Evolutionary conservation across 345 rosid species (phyloP), one percentile per base, ranked within the genome.

Genomic region (Pseudoturritis turrita): DNA sequence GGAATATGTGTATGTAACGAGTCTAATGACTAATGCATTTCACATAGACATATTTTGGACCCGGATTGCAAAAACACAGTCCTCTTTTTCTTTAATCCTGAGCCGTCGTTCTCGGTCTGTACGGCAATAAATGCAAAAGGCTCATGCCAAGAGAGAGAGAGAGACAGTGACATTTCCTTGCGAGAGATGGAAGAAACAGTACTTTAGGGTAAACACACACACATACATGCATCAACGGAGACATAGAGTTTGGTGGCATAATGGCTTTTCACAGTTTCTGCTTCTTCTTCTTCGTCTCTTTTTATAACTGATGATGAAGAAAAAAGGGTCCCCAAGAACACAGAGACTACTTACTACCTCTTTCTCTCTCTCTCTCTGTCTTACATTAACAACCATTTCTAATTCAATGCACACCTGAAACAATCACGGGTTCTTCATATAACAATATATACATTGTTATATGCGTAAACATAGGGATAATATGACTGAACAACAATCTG

Each of bases 91-190:
- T 45, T 72, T 53, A 53, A 35, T 47, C 53, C 8, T 65, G 72
- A 56, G 35, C 36, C 43, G 71, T 73, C 77, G 33, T 65, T 74
- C 60, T 65, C 77, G 2, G 59, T 73, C 72, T 56, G 72, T 66
- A 73, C 71, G 28, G 35, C 46, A 62, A 62, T 72, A 63, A 64
- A 73, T 73, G 71, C 71, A 65, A 28, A 56, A 65, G 71, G 59
- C 51, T 65, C 72, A 65, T 56, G 72, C 77, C 59, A 25, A 58
- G 46, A 33, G 41, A 28, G 72, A 41, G 62, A 64, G 36, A 45
- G 52, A 26, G 71, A 73, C 17, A 73, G 12, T 47, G 72, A 74
- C 77, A 36, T 28, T 8, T 57, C 67, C 53, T 72, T 63, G 46
- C 8, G 6, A 43, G 37, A 53, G 70, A 43, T 35, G 19, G 51